phyloP scores from a whole-genome alignment of 108 stramenopile genomes.

The Cyclostephanos tholiformis region DNA sequence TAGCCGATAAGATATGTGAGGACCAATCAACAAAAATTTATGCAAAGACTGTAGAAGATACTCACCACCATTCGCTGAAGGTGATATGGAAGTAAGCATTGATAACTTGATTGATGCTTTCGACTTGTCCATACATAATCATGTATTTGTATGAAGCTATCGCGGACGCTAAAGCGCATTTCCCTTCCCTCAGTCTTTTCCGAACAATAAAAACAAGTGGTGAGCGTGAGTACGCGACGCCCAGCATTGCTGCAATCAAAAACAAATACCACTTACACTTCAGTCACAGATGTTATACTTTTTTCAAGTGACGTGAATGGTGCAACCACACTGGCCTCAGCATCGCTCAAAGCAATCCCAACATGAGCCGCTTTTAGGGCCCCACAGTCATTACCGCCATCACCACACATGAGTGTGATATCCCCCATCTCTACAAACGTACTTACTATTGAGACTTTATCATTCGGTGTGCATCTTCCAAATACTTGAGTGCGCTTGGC shows the following conservation, averaged over 20 bases:
- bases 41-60: slow-evolving; percentile 1
- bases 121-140: slow-evolving; percentile 80
- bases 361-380: slow-evolving; percentile 69
- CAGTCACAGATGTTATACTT: slow-evolving; percentile 49
- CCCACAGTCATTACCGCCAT: slow-evolving; percentile 80
- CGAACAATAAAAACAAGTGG: too few species aligned
- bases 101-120: slow-evolving; percentile 55
- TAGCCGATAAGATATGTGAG: too few species aligned
- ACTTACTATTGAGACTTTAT: slow-evolving; percentile 63
- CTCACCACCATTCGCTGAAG: slow-evolving; percentile 67
- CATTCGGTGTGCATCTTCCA: slow-evolving; percentile 66
- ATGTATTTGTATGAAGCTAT: slow-evolving; percentile 65
- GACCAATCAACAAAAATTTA: neutral
- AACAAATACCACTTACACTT: slow-evolving; percentile 16
- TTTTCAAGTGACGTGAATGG: slow-evolving; percentile 64
- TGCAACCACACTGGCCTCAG: slow-evolving; percentile 60
- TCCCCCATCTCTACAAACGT: slow-evolving; percentile 59
- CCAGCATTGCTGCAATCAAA: neutral
- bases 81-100: slow-evolving; percentile 56
- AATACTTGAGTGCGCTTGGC: slow-evolving; percentile 49
- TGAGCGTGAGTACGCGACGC: too few species aligned
- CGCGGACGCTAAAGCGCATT: slow-evolving; percentile 70
- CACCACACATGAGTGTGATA: slow-evolving; percentile 71
- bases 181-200: slow-evolving; percentile 55
- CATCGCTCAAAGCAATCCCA: slow-evolving; percentile 59